phyloP scores from a whole-genome alignment of 2,329 filamentous ascomycete species.

The Nemania serpens region DNA sequence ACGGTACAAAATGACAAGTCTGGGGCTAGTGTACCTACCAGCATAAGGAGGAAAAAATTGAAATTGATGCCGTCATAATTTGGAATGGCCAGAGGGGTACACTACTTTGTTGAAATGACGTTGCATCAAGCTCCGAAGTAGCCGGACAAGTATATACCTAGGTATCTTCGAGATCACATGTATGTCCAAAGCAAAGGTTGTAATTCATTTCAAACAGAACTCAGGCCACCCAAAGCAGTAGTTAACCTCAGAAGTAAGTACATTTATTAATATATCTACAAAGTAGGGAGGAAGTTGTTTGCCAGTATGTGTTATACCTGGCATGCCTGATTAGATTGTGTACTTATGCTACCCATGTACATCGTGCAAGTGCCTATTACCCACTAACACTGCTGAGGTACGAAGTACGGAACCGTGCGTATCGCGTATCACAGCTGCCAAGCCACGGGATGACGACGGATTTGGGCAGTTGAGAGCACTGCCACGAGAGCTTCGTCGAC shows the following conservation, averaged over 20 bases:
- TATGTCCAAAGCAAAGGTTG: too few relatives aligned
- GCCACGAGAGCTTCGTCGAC: constrained; percentile 30
- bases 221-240: too few relatives aligned
- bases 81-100: constrained; percentile 26
- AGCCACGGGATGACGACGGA: constrained; percentile 28
- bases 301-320: too few relatives aligned
- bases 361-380: too few relatives aligned
- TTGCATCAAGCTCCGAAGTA: constrained; percentile 24
- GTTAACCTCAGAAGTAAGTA: too few relatives aligned
- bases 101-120: constrained; percentile 19
- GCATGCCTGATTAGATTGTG: too few relatives aligned
- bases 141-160: constrained; percentile 10
- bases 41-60: neutral
- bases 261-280: too few relatives aligned
- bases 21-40: neutral
- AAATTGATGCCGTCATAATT: constrained; percentile 30
- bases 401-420: too few relatives aligned
- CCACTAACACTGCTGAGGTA: too few relatives aligned
- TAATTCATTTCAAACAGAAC: too few relatives aligned
- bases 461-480: constrained; percentile 22
- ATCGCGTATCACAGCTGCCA: constrained; percentile 16
- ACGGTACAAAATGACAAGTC: neutral
- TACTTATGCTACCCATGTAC: too few relatives aligned
- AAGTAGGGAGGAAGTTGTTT: too few relatives aligned
- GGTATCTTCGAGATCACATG: neutral